Percentiles rank a stretch among this genome's conserved stretches.
phyloP scores from a whole-genome alignment of 1,284 basidiomycete species.

The Lentinula novae-zelandiae region DNA sequence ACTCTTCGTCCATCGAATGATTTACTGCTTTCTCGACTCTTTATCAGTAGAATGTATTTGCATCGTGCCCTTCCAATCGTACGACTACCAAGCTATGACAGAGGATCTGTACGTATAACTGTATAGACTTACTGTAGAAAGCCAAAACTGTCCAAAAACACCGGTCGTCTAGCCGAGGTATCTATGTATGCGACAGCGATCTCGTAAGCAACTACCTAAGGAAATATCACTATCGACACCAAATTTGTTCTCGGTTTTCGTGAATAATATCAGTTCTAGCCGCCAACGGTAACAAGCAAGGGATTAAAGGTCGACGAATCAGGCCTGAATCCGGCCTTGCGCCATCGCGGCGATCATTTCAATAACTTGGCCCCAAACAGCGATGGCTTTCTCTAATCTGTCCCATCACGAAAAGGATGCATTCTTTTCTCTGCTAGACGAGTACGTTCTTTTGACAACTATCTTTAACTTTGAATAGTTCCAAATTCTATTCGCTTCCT shows the following conservation, averaged over 20 bases:
- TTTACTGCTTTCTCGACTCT: too few relatives aligned
- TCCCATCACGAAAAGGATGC: conserved; percentile 67
- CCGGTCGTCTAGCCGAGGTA: too few relatives aligned
- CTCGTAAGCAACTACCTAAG: too few relatives aligned
- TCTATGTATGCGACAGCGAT: too few relatives aligned
- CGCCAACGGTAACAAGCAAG: too few relatives aligned
- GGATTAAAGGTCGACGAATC: too few relatives aligned
- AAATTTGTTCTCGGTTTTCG: too few relatives aligned
- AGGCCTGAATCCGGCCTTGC: too few relatives aligned
- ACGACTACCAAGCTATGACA: not conserved
- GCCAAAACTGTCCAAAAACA: not conserved
- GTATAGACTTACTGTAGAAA: conserved; percentile 17
- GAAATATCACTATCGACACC: too few relatives aligned
- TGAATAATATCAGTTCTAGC: too few relatives aligned
- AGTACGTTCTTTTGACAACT: conserved; percentile 40
- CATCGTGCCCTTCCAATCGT: not conserved
- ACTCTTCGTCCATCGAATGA: not conserved
- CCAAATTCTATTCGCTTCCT: not conserved
- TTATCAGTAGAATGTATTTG: too few relatives aligned
- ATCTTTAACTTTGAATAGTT: not conserved
- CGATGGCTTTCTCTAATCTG: conserved; percentile 70
- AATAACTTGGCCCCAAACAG: not conserved
- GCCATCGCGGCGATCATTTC: not conserved
- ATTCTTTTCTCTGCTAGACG: conserved; percentile 74
- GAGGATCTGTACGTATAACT: conserved; percentile 24